These are phyloP conservation scores for Amylostereum areolatum DNA, from an alignment of 1,284 basidiomycete genomes.

Conservation along the genomic window DNA sequence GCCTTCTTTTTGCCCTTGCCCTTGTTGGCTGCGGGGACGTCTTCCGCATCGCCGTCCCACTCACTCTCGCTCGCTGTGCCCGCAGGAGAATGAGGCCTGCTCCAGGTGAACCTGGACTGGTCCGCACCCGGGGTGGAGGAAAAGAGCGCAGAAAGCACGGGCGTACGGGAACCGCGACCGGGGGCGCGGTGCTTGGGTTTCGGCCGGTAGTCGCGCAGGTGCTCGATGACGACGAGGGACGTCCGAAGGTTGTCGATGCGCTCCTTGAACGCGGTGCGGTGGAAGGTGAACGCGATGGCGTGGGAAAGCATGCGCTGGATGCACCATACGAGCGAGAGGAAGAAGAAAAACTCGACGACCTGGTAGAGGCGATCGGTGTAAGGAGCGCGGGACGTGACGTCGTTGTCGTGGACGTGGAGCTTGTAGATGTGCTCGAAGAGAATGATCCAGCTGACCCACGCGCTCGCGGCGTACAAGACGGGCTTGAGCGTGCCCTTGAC, in stretches of 20 bases:
- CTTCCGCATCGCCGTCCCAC: slow-evolving; percentile 7
- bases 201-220: slow-evolving; percentile 66
- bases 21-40: slow-evolving; percentile 1
- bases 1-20: slow-evolving; percentile 24
- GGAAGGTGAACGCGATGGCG: slow-evolving; percentile 67
- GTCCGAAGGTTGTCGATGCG: slow-evolving; percentile 54
- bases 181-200: slow-evolving; percentile 27
- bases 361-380: slow-evolving; percentile 53
- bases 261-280: slow-evolving; percentile 70
- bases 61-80: slow-evolving; percentile 8
- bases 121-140: neutral
- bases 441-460: slow-evolving; percentile 66
- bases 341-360: slow-evolving; percentile 65
- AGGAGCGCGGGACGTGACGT: slow-evolving; percentile 39
- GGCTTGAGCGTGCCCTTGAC: slow-evolving; percentile 66
- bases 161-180: slow-evolving; percentile 34
- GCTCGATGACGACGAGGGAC: slow-evolving; percentile 60
- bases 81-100: neutral
- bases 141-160: slow-evolving; percentile 28
- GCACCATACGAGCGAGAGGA: slow-evolving; percentile 55
- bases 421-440: slow-evolving; percentile 58
- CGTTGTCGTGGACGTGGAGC: slow-evolving; percentile 39
- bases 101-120: slow-evolving; percentile 1
- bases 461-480: slow-evolving; percentile 57
- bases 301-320: slow-evolving; percentile 62